A percentile compares a stretch with the other conserved stretches of the same genome.
phyloP scores from a whole-genome alignment of 2,329 filamentous ascomycete species.

The Anisogramma anomala region DNA sequence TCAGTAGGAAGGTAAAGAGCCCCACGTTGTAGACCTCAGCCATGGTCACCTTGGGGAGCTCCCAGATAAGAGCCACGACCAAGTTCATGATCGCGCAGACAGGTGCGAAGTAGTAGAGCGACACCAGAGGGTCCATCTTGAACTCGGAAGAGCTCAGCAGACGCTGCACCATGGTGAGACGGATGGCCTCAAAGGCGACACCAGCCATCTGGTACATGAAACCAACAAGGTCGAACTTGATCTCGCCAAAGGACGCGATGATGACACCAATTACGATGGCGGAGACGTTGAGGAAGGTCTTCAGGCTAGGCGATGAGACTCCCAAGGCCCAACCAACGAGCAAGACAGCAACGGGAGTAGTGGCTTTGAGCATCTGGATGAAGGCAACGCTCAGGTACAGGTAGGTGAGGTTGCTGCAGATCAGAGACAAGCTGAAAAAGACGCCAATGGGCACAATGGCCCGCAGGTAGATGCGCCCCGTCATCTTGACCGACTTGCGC shows the following conservation, averaged over 20 bases:
- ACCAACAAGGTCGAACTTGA: slow-evolving; percentile 75
- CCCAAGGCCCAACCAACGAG: slow-evolving; percentile 81
- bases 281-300: slow-evolving; percentile 83
- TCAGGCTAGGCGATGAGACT: slow-evolving; percentile 71
- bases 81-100: slow-evolving; percentile 76
- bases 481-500: slow-evolving; percentile 96
- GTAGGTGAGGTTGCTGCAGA: slow-evolving; percentile 93
- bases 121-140: slow-evolving; percentile 87
- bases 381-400: slow-evolving; percentile 92
- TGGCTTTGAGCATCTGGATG: slow-evolving; percentile 99
- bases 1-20: slow-evolving; percentile 58
- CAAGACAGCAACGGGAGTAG: slow-evolving; percentile 86
- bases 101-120: slow-evolving; percentile 81
- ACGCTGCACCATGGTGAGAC: slow-evolving; percentile 74
- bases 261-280: slow-evolving; percentile 91
- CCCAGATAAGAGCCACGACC: slow-evolving; percentile 59
- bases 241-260: slow-evolving; percentile 90
- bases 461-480: slow-evolving; percentile 78
- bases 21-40: slow-evolving; percentile 64
- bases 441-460: slow-evolving; percentile 90
- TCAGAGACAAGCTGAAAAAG: slow-evolving; percentile 92
- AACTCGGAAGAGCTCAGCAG: slow-evolving; percentile 72
- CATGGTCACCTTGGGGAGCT: slow-evolving; percentile 58
- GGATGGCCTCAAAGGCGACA: slow-evolving; percentile 70
- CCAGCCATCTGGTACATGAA: slow-evolving; percentile 70